Conservation (phyloP, 805 yeast species). For the Zygosaccharomyces pseudorouxii region DNA sequence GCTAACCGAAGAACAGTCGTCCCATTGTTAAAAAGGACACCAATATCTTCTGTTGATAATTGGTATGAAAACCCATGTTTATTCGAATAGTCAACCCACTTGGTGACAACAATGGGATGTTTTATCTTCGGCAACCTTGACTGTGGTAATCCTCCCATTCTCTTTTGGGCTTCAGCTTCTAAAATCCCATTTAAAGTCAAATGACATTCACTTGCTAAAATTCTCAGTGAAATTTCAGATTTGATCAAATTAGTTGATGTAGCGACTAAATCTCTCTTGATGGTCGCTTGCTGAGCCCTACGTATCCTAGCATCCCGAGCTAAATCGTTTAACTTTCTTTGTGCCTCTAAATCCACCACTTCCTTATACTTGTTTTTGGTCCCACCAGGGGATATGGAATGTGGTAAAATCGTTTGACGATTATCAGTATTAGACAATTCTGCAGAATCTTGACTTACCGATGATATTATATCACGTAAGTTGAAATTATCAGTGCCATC, state of each 20-base stretch:
- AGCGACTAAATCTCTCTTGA: slow-evolving; percentile 30
- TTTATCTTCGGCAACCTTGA: slow-evolving; percentile 31
- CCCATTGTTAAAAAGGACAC: slow-evolving; percentile 83
- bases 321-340: slow-evolving; percentile 32
- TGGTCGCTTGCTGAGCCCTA: slow-evolving; percentile 33
- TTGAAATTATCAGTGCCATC: slow-evolving; percentile 5
- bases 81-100: slow-evolving; percentile 98
- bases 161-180: slow-evolving; percentile 43
- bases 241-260: slow-evolving; percentile 36
- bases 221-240: slow-evolving; percentile 37
- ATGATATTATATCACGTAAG: slow-evolving; percentile 7
- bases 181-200: slow-evolving; percentile 43
- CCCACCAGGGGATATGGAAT: slow-evolving; percentile 87
- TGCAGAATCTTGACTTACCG: slow-evolving; percentile 35
- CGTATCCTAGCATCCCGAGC: slow-evolving; percentile 36
- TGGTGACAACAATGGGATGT: slow-evolving; percentile 71
- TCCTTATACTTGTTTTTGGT: slow-evolving; percentile 84
- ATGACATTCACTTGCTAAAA: slow-evolving; percentile 44
- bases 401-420: slow-evolving; percentile 61
- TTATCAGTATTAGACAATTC: slow-evolving; percentile 23
- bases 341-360: slow-evolving; percentile 42
- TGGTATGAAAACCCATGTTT: slow-evolving; percentile 95
- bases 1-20: slow-evolving; percentile 71
- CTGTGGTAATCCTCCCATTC: slow-evolving; percentile 37
- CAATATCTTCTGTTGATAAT: slow-evolving; percentile 81